These are phyloP conservation scores for Butyriboletus appendiculatus DNA, from an alignment of 1,284 basidiomycete species.

Conservation along the genomic window DNA sequence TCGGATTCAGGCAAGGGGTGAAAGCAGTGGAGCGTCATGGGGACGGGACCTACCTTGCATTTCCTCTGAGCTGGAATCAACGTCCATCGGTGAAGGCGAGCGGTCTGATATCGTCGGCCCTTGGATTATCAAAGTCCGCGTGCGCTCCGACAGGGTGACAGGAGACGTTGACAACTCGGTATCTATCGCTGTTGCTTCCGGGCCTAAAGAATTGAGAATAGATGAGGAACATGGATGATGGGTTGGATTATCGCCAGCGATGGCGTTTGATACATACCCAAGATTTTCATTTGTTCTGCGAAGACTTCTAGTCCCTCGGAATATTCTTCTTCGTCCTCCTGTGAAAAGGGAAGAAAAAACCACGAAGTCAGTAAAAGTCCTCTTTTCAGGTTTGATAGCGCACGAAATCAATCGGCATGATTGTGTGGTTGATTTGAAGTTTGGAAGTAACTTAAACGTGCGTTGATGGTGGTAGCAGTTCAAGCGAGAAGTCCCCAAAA, in stretches of 20 bases:
- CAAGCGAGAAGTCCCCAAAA: conserved; percentile 6
- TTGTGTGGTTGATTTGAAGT: conserved; percentile 2
- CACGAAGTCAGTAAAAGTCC: conserved; percentile 6
- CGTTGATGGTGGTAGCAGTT: conserved; percentile 9
- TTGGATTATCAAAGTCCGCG: conserved; percentile 23
- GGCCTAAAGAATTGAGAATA: conserved; percentile 8
- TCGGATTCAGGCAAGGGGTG: not conserved
- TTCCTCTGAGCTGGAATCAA: conserved; percentile 15
- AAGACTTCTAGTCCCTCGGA: conserved; percentile 21
- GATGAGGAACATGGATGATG: not conserved
- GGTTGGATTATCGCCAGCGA: not conserved
- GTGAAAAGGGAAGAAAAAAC: conserved; percentile 1
- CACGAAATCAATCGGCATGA: conserved; percentile 24
- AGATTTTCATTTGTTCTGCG: conserved; percentile 6
- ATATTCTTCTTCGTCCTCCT: conserved; percentile 32
- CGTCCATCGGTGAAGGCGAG: conserved; percentile 26
- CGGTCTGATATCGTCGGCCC: conserved; percentile 4
- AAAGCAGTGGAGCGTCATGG: not conserved
- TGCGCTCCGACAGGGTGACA: conserved; percentile 21
- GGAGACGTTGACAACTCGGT: conserved; percentile 17
- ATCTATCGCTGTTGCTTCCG: conserved; percentile 8
- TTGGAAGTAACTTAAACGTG: not conserved
- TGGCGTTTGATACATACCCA: conserved; percentile 19
- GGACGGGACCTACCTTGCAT: conserved; percentile 18
- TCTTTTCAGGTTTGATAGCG: conserved; percentile 1